Evolutionary conservation across 306 rosid genomes (phyloP).

Genomic region (Delonix regia): DNA sequence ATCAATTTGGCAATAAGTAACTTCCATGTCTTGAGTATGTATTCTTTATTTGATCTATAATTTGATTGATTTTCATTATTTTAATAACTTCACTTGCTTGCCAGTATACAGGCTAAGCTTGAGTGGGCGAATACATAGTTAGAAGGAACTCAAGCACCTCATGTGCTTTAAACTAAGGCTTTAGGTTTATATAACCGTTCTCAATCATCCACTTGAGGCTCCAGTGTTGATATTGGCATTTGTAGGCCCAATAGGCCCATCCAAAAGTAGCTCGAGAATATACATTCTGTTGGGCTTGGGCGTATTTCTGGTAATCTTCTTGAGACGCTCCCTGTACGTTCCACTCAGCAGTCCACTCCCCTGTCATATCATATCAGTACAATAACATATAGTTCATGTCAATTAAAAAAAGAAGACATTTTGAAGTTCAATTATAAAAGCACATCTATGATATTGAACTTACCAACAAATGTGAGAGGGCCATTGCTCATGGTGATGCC

Average conservation of each 20-base stretch:
- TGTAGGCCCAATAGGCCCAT: conserved; percentile 65
- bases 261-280: conserved; percentile 55
- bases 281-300: conserved; percentile 45
- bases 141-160: background rate
- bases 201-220: conserved; percentile 44
- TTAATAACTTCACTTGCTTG: too few relatives aligned
- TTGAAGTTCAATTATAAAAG: too few relatives aligned
- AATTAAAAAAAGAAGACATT: too few relatives aligned
- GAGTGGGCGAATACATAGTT: too few relatives aligned
- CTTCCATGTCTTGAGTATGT: too few relatives aligned
- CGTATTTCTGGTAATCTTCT: conserved; percentile 43
- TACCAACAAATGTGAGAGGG: conserved; percentile 57
- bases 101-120: too few relatives aligned
- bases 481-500: conserved; percentile 43
- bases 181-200: background rate
- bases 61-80: too few relatives aligned
- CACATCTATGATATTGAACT: background rate
- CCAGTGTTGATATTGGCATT: conserved; percentile 35
- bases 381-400: background rate
- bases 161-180: too few relatives aligned
- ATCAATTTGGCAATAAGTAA: too few relatives aligned
- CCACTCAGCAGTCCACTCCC: conserved; percentile 45
- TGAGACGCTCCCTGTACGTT: conserved; percentile 8
- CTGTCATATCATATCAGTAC: background rate
- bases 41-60: too few relatives aligned